Evolutionary conservation across 768 basidiomycete genomes (phyloP).

Genomic region (Polyporus arcularius): DNA sequence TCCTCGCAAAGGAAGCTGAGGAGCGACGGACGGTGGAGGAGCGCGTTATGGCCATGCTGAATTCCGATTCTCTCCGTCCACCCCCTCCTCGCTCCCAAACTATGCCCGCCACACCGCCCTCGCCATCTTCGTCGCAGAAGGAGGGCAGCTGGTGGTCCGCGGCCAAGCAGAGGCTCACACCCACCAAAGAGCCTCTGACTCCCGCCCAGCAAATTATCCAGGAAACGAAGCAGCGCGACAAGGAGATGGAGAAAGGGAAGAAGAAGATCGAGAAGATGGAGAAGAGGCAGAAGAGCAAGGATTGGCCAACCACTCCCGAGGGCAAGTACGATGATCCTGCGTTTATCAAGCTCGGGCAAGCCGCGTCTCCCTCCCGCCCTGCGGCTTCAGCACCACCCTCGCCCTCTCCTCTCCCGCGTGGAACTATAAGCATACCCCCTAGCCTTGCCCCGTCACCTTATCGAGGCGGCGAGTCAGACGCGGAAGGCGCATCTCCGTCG

Average conservation of each 20-base stretch:
- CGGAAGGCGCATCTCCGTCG: constrained; percentile 46
- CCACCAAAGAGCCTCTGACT: constrained; percentile 77
- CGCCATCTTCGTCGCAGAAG: constrained; percentile 65
- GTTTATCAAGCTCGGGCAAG: constrained; percentile 52
- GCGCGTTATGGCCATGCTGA: constrained; percentile 73
- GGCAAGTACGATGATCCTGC: constrained; percentile 60
- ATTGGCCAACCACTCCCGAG: constrained; percentile 58
- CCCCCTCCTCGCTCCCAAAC: constrained; percentile 63
- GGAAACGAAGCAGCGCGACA: constrained; percentile 69
- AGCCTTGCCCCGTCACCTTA: constrained; percentile 69
- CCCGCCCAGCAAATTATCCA: constrained; percentile 83
- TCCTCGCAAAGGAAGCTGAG: constrained; percentile 69
- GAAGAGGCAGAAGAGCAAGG: constrained; percentile 29
- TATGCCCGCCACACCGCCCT: constrained; percentile 49
- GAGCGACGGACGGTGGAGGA: constrained; percentile 66
- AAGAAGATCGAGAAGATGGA: constrained; percentile 33
- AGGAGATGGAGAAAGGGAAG: constrained; percentile 48
- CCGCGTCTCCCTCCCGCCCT: constrained; percentile 48
- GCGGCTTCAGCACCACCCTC: constrained; percentile 59
- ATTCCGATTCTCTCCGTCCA: constrained; percentile 42
- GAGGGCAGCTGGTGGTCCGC: constrained; percentile 75
- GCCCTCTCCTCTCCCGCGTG: constrained; percentile 62
- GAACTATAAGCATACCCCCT: constrained; percentile 47
- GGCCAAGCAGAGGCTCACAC: constrained; percentile 75
- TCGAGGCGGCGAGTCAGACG: constrained; percentile 41